Evolutionary conservation across 805 yeast species (phyloP).

Genomic region (Tetrapisispora iriomotensis): DNA sequence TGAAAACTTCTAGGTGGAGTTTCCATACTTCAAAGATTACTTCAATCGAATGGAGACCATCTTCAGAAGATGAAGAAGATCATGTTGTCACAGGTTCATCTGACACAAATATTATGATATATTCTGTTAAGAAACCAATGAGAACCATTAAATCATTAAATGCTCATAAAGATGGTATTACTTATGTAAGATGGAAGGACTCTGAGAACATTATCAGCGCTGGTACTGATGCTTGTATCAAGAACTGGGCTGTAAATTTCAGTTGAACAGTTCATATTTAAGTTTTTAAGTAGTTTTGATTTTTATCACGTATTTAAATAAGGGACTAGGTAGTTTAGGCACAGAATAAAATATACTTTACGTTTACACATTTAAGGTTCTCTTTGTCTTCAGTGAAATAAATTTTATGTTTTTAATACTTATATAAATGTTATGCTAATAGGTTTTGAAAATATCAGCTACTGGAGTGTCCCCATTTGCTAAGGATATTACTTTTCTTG

Average conservation of each 20-base stretch:
- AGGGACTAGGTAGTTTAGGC: too few relatives aligned
- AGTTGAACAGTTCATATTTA: slow-evolving; percentile 1
- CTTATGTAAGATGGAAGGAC: slow-evolving; percentile 60
- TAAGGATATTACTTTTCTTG: slow-evolving; percentile 36
- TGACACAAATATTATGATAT: slow-evolving; percentile 73
- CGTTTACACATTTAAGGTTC: too few relatives aligned
- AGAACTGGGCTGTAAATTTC: slow-evolving; percentile 47
- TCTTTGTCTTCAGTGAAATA: too few relatives aligned
- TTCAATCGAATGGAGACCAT: slow-evolving; percentile 59
- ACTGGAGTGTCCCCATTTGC: slow-evolving; percentile 34
- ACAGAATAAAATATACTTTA: too few relatives aligned
- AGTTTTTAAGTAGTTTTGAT: too few relatives aligned
- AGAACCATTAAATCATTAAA: slow-evolving; percentile 63
- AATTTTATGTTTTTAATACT: too few relatives aligned
- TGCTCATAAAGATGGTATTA: slow-evolving; percentile 86
- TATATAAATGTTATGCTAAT: too few relatives aligned
- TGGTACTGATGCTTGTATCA: slow-evolving; percentile 77
- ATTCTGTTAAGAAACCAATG: slow-evolving; percentile 69
- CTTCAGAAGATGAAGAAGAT: slow-evolving; percentile 47
- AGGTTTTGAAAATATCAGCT: slow-evolving; percentile 10
- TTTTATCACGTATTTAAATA: too few relatives aligned
- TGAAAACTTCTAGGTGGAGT: slow-evolving; percentile 87
- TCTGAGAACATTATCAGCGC: slow-evolving; percentile 44
- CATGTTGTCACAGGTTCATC: slow-evolving; percentile 70
- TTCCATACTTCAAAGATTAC: slow-evolving; percentile 82